Evolutionary conservation across 768 basidiomycete species (phyloP), one percentile per base, ranked within the genome.

Genomic region (Amanita exitialis): DNA sequence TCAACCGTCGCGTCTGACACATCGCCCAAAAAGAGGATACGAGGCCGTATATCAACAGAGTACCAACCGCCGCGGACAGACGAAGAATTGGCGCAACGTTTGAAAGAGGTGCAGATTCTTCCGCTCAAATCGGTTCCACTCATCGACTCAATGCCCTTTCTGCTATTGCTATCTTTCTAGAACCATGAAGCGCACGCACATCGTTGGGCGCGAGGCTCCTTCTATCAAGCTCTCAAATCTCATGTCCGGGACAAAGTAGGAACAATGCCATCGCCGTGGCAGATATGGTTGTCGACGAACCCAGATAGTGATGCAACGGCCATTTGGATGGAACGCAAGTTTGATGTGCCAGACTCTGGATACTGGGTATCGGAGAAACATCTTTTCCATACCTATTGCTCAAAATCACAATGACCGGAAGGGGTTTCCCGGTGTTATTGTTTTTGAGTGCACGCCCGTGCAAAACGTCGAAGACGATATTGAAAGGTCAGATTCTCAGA

Each of bases 251-350:
- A 62, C n/a, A 61, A 57, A 23, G 55, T 68, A 15, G 49, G 58
- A 28, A 63, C 60, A 3, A 62, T 68, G 51, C 66, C 58, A 42
- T 57, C 64, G 2, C 65, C 76, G 6, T 88, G 84, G 82, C 70
- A 73, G 21, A 63, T 79, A 35, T 89, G 86, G 87, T 60, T 90
- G n/a, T 86, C 86, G 2, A 70, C 79, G 58, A 88, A 89, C 59
- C 77, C 79, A 10, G 80, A 80, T 52, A 79, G 73, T 56, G 85
- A 88, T 57, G 78, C 77, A 16, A 89, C 86, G 6, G 85, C 86
- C 3, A 86, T 88, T 35, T 90, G 87, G 87, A 58, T 89, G 37
- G 81, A 88, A 58, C 72, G 73, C 56, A 90, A 90, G 63, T 88
- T 90, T 53, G 73, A 82, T 55, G 72, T 87, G 10, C 82, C 83